Percentiles rank a stretch among this genome's conserved stretches.
phyloP scores from a whole-genome alignment of 2,329 filamentous ascomycete species.

The Xylaria digitata region DNA sequence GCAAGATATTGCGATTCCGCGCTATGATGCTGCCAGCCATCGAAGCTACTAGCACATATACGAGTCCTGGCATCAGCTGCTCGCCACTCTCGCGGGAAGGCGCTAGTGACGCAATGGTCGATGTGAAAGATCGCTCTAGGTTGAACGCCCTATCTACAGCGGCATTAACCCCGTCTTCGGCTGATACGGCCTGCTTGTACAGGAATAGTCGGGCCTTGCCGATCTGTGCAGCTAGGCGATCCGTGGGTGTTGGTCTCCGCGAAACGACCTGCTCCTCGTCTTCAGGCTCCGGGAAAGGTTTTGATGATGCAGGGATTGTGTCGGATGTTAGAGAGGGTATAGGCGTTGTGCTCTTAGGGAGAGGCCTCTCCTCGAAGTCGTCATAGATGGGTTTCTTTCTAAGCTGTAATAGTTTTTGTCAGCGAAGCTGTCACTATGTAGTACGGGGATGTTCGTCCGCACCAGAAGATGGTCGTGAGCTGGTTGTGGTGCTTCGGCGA shows the following conservation, averaged over 20 bases:
- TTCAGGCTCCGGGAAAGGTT: conserved; percentile 48
- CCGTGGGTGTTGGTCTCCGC: conserved; percentile 80
- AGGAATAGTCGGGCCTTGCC: conserved; percentile 82
- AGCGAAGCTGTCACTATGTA: background rate
- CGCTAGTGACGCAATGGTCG: conserved; percentile 87
- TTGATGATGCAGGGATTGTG: conserved; percentile 47
- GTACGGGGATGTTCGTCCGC: conserved; percentile 27
- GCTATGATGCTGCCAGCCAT: conserved; percentile 96
- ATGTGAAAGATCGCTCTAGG: conserved; percentile 90
- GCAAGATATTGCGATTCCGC: conserved; percentile 85
- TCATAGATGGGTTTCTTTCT: conserved; percentile 84
- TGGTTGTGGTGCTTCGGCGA: conserved; percentile 60
- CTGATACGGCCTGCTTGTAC: conserved; percentile 76
- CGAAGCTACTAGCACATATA: conserved; percentile 92
- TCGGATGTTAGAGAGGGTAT: conserved; percentile 51
- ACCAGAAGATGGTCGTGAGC: conserved; percentile 38
- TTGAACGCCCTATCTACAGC: conserved; percentile 83
- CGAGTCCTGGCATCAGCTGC: conserved; percentile 85
- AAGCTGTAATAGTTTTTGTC: conserved; percentile 47
- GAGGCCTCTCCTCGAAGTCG: conserved; percentile 63
- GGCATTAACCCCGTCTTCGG: conserved; percentile 86
- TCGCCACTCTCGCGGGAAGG: conserved; percentile 88
- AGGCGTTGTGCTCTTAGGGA: conserved; percentile 45
- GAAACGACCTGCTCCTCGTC: conserved; percentile 43
- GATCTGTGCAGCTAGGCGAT: conserved; percentile 86